Conservation (phyloP, 2,329 filamentous ascomycete genomes). For the Aspergillus tanneri region DNA sequence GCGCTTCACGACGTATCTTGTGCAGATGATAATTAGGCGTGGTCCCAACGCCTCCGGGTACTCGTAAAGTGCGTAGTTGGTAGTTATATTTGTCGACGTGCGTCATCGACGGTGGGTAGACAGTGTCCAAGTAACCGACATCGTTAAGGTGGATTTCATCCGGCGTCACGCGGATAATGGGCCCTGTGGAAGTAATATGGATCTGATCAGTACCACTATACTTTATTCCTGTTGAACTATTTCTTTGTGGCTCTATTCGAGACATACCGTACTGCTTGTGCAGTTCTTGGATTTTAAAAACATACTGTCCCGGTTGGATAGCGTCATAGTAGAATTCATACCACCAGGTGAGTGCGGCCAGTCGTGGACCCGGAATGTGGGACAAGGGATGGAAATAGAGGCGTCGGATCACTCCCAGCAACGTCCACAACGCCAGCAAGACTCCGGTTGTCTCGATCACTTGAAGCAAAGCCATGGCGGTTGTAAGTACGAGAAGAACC, state of each 20-base stretch:
- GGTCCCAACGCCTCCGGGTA: conserved; percentile 28
- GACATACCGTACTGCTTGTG: conserved; percentile 38
- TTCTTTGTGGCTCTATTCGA: not conserved
- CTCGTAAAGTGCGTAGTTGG: conserved; percentile 23
- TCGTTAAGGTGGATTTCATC: conserved; percentile 41
- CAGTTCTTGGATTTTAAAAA: conserved; percentile 35
- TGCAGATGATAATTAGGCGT: conserved; percentile 30
- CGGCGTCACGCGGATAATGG: conserved; percentile 40
- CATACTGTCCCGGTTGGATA: conserved; percentile 29
- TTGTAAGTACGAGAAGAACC: too few species aligned
- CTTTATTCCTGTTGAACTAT: not conserved
- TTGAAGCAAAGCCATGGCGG: too few species aligned
- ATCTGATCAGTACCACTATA: too few species aligned
- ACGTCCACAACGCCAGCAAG: too few species aligned
- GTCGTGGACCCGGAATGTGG: conserved; percentile 13
- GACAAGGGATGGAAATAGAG: conserved; percentile 7
- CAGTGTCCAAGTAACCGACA: conserved; percentile 28
- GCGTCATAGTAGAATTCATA: conserved; percentile 17
- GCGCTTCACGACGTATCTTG: conserved; percentile 29
- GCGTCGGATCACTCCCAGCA: conserved; percentile 1
- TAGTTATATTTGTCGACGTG: conserved; percentile 29
- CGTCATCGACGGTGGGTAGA: conserved; percentile 26
- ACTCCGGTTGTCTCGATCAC: too few species aligned
- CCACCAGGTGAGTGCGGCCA: conserved; percentile 9
- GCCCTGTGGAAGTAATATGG: conserved; percentile 27